Evolutionary conservation across 2,329 filamentous ascomycete species (phyloP).

Genomic region (Seiridium unicorne): DNA sequence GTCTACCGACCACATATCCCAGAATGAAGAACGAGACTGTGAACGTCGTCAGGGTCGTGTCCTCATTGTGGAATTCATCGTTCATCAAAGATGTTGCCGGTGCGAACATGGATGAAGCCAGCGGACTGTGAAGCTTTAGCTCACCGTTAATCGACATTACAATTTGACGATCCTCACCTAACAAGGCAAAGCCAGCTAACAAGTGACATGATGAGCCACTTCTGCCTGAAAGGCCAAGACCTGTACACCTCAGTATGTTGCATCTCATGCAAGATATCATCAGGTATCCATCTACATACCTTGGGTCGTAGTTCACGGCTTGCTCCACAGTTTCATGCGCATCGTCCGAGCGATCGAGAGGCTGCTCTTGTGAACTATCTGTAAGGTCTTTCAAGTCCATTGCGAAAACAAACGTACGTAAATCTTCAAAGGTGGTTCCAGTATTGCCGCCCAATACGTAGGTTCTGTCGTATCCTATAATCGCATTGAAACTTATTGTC

Average conservation of each 20-base stretch:
- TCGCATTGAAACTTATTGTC: neutral
- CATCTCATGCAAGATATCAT: neutral
- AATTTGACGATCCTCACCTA: conserved; percentile 8
- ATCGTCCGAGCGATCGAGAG: neutral
- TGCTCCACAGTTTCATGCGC: neutral
- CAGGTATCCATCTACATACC: neutral
- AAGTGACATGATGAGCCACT: conserved; percentile 10
- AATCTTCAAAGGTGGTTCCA: neutral
- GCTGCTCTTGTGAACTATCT: neutral
- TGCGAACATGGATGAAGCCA: conserved; percentile 15
- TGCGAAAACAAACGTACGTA: neutral
- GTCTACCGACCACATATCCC: conserved; percentile 12
- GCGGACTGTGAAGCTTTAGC: conserved; percentile 6
- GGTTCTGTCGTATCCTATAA: neutral
- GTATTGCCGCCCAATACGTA: neutral
- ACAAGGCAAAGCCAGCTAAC: conserved; percentile 13
- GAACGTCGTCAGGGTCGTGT: conserved; percentile 11
- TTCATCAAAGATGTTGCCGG: conserved; percentile 12
- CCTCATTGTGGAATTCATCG: conserved; percentile 11
- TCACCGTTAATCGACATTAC: conserved; percentile 1
- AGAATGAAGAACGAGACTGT: conserved; percentile 15
- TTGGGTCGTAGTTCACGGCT: neutral
- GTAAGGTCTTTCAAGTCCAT: neutral
- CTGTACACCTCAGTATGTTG: conserved; percentile 10
- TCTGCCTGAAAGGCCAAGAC: conserved; percentile 10